Evolutionary conservation across 768 basidiomycete genomes (phyloP).

Genomic region (Porpolomopsis calyptriformis): DNA sequence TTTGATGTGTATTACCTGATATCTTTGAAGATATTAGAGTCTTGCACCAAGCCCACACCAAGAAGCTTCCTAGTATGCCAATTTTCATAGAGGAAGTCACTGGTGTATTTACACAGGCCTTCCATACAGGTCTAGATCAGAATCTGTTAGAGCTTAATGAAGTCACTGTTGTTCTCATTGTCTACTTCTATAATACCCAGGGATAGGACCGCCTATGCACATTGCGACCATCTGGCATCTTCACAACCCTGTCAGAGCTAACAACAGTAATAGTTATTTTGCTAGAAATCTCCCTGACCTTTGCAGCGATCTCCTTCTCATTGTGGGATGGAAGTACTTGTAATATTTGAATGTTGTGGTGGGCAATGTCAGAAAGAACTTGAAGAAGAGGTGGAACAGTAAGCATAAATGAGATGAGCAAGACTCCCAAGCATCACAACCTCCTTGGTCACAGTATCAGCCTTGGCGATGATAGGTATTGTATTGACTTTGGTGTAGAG

Average conservation of each 20-base stretch:
- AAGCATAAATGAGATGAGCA: conserved; percentile 14
- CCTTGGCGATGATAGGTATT: conserved; percentile 97
- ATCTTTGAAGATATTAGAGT: conserved; percentile 97
- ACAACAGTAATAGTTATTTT: conserved; percentile 99
- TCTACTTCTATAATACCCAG: conserved; percentile 98
- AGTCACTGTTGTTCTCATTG: conserved; percentile 98
- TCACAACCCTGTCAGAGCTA: conserved; percentile 78
- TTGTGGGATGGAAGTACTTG: conserved; percentile 95
- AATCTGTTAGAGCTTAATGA: conserved; percentile 99
- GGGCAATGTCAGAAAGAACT: conserved; percentile 87
- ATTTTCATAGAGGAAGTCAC: conserved; percentile 93
- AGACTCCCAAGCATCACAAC: conserved; percentile 78
- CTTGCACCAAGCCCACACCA: conserved; percentile 97
- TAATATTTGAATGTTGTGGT: conserved; percentile 97
- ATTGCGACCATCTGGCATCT: conserved; percentile 77
- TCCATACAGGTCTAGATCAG: conserved; percentile 99
- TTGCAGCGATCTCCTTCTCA: conserved; percentile 95
- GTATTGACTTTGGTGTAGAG: conserved; percentile 96
- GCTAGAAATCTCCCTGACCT: conserved; percentile 94
- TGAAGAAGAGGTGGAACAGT: conserved; percentile 19
- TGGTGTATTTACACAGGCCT: conserved; percentile 94
- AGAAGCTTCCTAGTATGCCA: conserved; percentile 94
- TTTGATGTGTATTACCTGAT: conserved; percentile 58
- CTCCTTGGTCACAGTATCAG: conserved; percentile 95
- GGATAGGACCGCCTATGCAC: conserved; percentile 95